Evolutionary conservation across 2,329 filamentous ascomycete species (phyloP), one percentile per base, ranked within the genome.

Genomic region (Cladosporium phlei): DNA sequence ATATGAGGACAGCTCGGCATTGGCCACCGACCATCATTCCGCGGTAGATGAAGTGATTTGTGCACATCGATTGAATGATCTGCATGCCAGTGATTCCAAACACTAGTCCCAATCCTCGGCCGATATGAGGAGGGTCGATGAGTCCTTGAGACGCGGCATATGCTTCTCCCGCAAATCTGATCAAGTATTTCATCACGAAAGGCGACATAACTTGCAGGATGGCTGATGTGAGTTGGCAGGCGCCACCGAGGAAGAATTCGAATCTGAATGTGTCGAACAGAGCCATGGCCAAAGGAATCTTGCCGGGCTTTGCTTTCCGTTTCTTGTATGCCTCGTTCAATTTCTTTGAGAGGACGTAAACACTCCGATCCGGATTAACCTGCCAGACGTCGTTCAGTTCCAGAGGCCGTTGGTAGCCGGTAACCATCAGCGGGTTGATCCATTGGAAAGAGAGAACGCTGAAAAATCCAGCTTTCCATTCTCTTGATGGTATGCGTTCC

Each of bases 11-110:
- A 1, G 83, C 88, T 62, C 91, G 79, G 6, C 80, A 71, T 69
- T 96, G 84, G 0, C 88, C 93, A 52, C 91, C 93, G 29, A 94
- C 80, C 69, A 94, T 83, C 85, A 95, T 94, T 17, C 91, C 89
- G 17, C 83, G 81, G 60, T 91, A 97, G 60, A 97, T 84, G 69
- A 95, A 96, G 61, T 97, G 91, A 60, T 90, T 94, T 2, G 83
- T 88, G 20, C 81, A 80, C 53, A 95, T 61, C 63, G 85, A 91
- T 66, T 95, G 88, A 9, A 84, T 61, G 16, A 90, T 75, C 65
- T 96, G 90, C 88, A 97, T 93, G 32, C 76, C 65, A 1, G 86
- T 89, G 47, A 97, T 84, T 7, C 87, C 91, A 47, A 97, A 66
- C 2, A 89, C 89, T 24, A 95, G 72, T 0, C 90, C 91, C 47